These are phyloP conservation scores for Secale cereale DNA, from an alignment of 176 grass and related monocot species.

Conservation along the genomic window DNA sequence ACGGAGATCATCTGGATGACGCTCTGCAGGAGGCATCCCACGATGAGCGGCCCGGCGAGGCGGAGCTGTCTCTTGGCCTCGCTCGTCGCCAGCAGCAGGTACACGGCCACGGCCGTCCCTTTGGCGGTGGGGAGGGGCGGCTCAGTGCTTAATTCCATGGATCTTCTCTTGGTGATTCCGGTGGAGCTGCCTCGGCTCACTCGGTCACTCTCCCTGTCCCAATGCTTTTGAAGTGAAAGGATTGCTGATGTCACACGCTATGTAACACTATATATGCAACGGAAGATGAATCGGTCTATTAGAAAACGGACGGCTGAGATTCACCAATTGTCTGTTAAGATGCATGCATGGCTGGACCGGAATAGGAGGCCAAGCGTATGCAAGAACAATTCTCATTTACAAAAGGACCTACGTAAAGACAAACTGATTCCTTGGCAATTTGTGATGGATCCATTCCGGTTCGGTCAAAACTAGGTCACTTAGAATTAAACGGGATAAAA, in stretches of 20 bases:
- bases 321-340: background rate
- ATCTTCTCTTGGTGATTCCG: background rate
- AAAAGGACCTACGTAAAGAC: too few relatives aligned
- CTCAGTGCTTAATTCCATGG: background rate
- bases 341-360: too few relatives aligned
- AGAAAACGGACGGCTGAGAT: background rate
- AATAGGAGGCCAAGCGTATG: too few relatives aligned
- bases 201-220: background rate
- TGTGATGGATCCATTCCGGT: too few relatives aligned
- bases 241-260: background rate
- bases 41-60: conserved; percentile 37
- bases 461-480: too few relatives aligned
- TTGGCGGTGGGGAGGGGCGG: background rate
- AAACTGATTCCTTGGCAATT: too few relatives aligned
- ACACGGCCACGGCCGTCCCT: background rate
- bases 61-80: conserved; percentile 32
- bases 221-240: background rate
- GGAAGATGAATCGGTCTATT: background rate
- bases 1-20: conserved; percentile 47
- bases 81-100: background rate
- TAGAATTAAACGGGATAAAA: too few relatives aligned
- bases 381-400: too few relatives aligned
- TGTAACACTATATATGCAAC: too few relatives aligned
- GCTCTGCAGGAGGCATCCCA: conserved; percentile 38
- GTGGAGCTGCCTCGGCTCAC: background rate